These are phyloP conservation scores for Dalbergia oliveri DNA, from an alignment of 306 rosid species.

Conservation along the genomic window DNA sequence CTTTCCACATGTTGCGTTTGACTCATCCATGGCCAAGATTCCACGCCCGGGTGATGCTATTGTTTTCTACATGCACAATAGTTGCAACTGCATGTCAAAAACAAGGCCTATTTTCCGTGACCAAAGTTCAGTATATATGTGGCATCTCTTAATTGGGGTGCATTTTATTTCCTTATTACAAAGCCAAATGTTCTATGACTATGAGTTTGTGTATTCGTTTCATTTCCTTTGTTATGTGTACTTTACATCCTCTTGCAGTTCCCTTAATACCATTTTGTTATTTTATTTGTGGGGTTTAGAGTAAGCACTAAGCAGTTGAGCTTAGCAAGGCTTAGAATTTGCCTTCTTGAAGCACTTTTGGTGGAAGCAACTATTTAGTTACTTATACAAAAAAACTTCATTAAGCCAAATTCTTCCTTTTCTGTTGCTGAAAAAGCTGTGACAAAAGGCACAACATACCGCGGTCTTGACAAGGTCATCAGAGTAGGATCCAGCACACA, in stretches of 20 bases:
- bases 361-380: too few relatives aligned
- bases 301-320: too few relatives aligned
- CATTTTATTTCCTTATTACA: not conserved
- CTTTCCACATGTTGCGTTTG: slow-evolving; percentile 91
- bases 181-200: not conserved
- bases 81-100: not conserved
- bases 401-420: too few relatives aligned
- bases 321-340: too few relatives aligned
- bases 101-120: not conserved
- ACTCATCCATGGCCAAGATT: slow-evolving; percentile 95
- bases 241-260: not conserved
- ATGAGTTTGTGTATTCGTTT: not conserved
- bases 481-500: slow-evolving; percentile 80
- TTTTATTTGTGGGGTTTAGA: too few relatives aligned
- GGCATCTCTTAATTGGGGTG: not conserved
- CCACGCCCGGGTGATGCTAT: slow-evolving; percentile 94
- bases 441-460: slow-evolving; percentile 51
- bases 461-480: slow-evolving; percentile 98
- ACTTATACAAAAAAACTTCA: too few relatives aligned
- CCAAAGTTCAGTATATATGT: not conserved
- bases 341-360: too few relatives aligned
- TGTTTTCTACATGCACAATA: slow-evolving; percentile 58
- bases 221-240: not conserved
- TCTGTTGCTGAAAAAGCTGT: not conserved
- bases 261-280: too few relatives aligned